phyloP scores from a whole-genome alignment of 2,329 filamentous ascomycete species.

The Claviceps lovelessii region DNA sequence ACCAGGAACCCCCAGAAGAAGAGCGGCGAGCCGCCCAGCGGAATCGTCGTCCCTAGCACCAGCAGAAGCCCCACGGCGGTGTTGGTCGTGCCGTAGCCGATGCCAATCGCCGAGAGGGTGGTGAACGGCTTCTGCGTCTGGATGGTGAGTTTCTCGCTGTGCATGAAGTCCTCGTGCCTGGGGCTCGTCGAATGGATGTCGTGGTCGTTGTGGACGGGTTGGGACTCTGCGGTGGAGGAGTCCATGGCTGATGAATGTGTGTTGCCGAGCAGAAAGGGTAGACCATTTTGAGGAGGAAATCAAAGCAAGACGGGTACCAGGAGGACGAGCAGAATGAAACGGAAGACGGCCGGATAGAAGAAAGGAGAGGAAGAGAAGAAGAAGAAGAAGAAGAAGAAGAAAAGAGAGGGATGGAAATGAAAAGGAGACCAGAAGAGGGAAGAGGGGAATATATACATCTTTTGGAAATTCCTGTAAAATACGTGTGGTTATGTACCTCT shows the following conservation, averaged over 20 bases:
- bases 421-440: background rate
- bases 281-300: background rate
- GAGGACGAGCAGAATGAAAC: background rate
- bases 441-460: background rate
- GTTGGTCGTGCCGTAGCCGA: constrained; percentile 15
- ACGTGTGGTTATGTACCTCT: too few species aligned
- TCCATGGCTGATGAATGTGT: background rate
- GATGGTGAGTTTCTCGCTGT: constrained; percentile 8
- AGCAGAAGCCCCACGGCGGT: constrained; percentile 12
- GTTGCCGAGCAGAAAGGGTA: background rate
- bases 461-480: too few species aligned
- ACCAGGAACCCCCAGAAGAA: constrained; percentile 15
- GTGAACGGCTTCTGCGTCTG: constrained; percentile 19
- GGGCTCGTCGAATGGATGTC: background rate
- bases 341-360: background rate
- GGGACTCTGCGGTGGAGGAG: background rate
- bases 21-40: constrained; percentile 12
- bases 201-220: background rate
- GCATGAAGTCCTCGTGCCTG: constrained; percentile 2
- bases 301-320: too few species aligned
- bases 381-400: background rate
- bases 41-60: constrained; percentile 10
- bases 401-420: too few species aligned
- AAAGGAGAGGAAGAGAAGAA: background rate
- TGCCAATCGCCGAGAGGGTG: constrained; percentile 14